Evolutionary conservation across 169 alveolate species (phyloP).

Genomic region (Cryptosporidium xiaoi): DNA sequence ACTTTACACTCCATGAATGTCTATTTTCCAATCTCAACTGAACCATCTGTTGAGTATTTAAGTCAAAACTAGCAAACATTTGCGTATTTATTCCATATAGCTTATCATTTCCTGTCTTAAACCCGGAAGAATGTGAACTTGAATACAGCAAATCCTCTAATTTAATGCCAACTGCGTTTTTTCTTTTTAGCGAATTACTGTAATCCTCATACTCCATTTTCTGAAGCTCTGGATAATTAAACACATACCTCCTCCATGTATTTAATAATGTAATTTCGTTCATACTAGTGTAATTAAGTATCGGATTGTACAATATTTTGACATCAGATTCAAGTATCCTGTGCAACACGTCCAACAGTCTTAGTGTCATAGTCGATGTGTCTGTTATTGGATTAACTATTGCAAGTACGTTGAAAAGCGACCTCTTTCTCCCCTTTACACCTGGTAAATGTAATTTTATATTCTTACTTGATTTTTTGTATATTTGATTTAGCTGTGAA

Average conservation of each 20-base stretch:
- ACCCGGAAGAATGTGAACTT: constrained; percentile 5
- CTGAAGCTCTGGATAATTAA: constrained; percentile 44
- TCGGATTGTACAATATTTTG: constrained; percentile 42
- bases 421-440: not conserved
- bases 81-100: constrained; percentile 33
- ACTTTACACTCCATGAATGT: not conserved
- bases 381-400: constrained; percentile 24
- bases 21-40: constrained; percentile 26
- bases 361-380: not conserved
- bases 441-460: constrained; percentile 28
- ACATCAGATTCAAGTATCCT: constrained; percentile 36
- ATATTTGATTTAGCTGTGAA: constrained; percentile 15
- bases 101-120: not conserved
- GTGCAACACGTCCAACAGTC: constrained; percentile 37
- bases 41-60: constrained; percentile 9
- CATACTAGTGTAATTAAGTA: constrained; percentile 1
- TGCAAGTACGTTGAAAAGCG: constrained; percentile 32
- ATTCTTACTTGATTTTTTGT: not conserved
- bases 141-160: constrained; percentile 30
- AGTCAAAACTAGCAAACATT: constrained; percentile 36
- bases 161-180: not conserved
- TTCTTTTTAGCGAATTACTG: not conserved
- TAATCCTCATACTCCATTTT: not conserved
- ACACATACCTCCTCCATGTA: constrained; percentile 68
- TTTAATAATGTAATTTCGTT: not conserved